These are phyloP conservation scores for Panicum miliaceum DNA, from an alignment of 176 grass and related monocot genomes.

Conservation along the genomic window DNA sequence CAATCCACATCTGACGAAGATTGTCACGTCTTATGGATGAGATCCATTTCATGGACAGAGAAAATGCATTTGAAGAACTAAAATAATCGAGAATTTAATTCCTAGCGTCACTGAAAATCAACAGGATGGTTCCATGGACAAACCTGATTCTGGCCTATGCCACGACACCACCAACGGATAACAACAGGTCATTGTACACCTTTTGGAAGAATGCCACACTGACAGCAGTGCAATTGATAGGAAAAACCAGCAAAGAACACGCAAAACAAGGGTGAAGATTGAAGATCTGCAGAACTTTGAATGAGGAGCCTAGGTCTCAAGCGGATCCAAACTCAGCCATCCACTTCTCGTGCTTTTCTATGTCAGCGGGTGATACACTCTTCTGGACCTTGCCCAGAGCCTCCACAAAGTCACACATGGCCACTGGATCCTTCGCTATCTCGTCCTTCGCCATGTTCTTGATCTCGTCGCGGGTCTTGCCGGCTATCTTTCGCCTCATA, in stretches of 20 bases:
- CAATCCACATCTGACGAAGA: not conserved
- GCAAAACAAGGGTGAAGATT: not conserved
- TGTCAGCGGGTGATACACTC: slow-evolving; percentile 80
- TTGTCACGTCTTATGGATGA: no score
- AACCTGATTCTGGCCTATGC: not conserved
- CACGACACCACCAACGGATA: not conserved
- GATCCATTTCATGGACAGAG: not conserved
- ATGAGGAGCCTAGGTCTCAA: slow-evolving; percentile 25
- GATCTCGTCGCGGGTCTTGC: slow-evolving; percentile 91
- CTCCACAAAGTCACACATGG: slow-evolving; percentile 90
- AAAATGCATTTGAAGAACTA: not conserved
- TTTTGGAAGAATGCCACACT: not conserved
- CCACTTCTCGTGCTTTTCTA: slow-evolving; percentile 96
- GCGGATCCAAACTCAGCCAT: slow-evolving; percentile 87
- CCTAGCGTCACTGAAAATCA: slow-evolving; percentile 6
- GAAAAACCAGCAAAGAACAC: slow-evolving; percentile 7
- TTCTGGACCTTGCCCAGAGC: slow-evolving; percentile 89
- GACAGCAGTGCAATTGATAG: not conserved
- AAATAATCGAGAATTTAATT: slow-evolving; percentile 11
- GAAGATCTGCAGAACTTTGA: not conserved
- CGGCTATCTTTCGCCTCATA: slow-evolving; percentile 95
- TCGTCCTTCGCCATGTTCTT: slow-evolving; percentile 94
- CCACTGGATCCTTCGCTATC: slow-evolving; percentile 86
- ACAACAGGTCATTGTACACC: not conserved
- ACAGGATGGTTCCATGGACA: not conserved